Base-by-base conservation (phyloP, 352 stramenopile species). In the Thraustochytrium sp. region DNA sequence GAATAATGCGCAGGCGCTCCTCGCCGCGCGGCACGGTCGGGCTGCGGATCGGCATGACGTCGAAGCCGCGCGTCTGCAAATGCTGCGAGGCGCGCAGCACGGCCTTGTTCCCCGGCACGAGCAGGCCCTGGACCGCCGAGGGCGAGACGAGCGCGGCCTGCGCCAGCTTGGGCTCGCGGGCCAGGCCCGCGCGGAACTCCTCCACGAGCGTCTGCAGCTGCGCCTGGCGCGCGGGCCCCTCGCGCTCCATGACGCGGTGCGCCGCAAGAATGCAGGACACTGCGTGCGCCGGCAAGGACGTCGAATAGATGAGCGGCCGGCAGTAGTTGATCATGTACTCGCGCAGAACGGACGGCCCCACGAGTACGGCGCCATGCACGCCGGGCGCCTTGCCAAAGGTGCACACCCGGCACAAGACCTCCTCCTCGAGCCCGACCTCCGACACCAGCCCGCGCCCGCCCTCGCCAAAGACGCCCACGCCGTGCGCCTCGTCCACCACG, bases 311-410 rank as follows among this genome's bases (percentile, higher is more conserved):
- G 87, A 99, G 97, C 37, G 96, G 96, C 55, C 95, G 89, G 54
- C 93, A 95, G 88, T 98, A 99, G 89, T 99, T 99, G 73, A 97
- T 89, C 29, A 98, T 87, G 87, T 97, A 99, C 55, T 96, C 90
- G 77, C 95, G 93, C 48, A 98, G 84, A 44, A 92, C 88, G 11
- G 89, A 89, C 36, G 92, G 95, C 80, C 93, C 94, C 40, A 97
- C 93, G 8, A 98, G 92, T 4, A 95, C 95, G 1, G 93, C 94
- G 40, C 96, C 96, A 87, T 99, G 96, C 86, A 90, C 96, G 63
- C 96, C 96, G 86, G 97, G 93, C 34, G 95, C 95, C 86, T 98
- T 98, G 31, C 96, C 96, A 88, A 98, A 98, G 13, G 96, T 98
- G 88, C 97, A 93, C 38, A 98, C 90, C 3, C 90, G 90, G 74